Evolutionary conservation across 108 stramenopile species (phyloP).

Genomic region (Cafeteria roenbergensis): DNA sequence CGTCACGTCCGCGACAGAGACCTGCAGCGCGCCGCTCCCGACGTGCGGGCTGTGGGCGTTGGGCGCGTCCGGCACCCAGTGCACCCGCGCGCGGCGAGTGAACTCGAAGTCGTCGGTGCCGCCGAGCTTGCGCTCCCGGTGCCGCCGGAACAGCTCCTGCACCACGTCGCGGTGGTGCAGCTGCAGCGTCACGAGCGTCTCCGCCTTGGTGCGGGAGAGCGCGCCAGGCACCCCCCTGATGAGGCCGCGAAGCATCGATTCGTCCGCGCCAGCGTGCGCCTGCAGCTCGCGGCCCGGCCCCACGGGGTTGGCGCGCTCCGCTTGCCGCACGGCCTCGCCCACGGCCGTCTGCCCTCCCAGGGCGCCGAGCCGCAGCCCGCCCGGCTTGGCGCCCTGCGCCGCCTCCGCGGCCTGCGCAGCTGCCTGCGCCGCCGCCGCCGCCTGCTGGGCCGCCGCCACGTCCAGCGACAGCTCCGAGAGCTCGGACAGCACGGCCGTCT

Average conservation of each 20-base stretch:
- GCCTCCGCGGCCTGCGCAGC: too few relatives aligned
- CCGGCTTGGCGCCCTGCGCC: too few relatives aligned
- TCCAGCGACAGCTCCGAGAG: conserved; percentile 40
- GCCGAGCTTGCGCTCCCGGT: conserved; percentile 30
- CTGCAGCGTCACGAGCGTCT: conserved; percentile 48
- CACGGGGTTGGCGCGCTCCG: too few relatives aligned
- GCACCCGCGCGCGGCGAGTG: conserved; percentile 37
- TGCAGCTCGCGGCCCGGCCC: too few relatives aligned
- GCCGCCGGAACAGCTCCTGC: conserved; percentile 21
- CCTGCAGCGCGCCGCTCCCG: conserved; percentile 15
- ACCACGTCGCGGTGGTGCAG: conserved; percentile 49
- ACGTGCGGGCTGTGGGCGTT: not conserved
- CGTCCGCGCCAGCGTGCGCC: too few relatives aligned
- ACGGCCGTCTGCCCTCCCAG: too few relatives aligned
- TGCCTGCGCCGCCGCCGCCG: too few relatives aligned
- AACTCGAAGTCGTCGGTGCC: conserved; percentile 40
- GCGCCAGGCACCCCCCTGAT: too few relatives aligned
- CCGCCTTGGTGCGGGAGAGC: conserved; percentile 49
- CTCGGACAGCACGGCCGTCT: conserved; percentile 30
- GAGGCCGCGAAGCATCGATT: too few relatives aligned
- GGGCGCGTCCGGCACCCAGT: conserved; percentile 8
- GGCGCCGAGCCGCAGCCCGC: too few relatives aligned
- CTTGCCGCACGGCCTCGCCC: too few relatives aligned
- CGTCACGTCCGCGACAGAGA: conserved; percentile 43
- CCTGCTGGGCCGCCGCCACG: conserved; percentile 29